These are phyloP conservation scores for Tetradesmus obliquus DNA, from an alignment of 139 green algal species.

Conservation along the genomic window DNA sequence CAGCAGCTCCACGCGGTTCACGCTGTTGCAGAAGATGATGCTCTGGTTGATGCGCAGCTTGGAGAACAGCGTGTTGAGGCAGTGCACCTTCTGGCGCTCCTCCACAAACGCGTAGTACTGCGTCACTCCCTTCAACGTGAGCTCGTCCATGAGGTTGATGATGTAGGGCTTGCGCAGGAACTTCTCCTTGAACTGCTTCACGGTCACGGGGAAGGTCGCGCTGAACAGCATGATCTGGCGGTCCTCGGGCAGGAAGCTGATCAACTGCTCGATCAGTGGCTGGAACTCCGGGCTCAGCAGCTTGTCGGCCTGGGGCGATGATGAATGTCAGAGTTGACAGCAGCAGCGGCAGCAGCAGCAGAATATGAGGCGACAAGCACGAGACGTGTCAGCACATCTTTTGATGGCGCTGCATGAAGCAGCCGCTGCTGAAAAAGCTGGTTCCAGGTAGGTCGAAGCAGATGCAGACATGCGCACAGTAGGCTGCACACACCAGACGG, in stretches of 20 bases:
- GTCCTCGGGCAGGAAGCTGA: conserved; percentile 84
- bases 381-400: no score
- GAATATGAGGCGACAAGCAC: no score
- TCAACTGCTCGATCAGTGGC: conserved; percentile 96
- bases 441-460: no score
- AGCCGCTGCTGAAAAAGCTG: not conserved
- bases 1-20: conserved; percentile 98
- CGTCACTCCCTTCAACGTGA: conserved; percentile 97
- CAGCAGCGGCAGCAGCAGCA: no score
- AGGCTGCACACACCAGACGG: not conserved
- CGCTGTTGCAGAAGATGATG: conserved; percentile 99
- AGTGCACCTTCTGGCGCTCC: conserved; percentile 98
- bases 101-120: conserved; percentile 99
- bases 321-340: not conserved
- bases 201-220: conserved; percentile 98
- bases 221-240: conserved; percentile 98
- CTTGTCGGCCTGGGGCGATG: conserved; percentile 89
- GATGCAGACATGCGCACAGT: not conserved
- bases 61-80: conserved; percentile 96
- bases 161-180: conserved; percentile 95
- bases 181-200: conserved; percentile 98
- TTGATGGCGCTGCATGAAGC: not conserved
- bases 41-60: conserved; percentile 98
- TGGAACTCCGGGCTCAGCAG: conserved; percentile 98
- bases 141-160: conserved; percentile 99